Evolutionary conservation across 1,284 basidiomycete species (phyloP).

Genomic region (Ceratobasidium sp.): DNA sequence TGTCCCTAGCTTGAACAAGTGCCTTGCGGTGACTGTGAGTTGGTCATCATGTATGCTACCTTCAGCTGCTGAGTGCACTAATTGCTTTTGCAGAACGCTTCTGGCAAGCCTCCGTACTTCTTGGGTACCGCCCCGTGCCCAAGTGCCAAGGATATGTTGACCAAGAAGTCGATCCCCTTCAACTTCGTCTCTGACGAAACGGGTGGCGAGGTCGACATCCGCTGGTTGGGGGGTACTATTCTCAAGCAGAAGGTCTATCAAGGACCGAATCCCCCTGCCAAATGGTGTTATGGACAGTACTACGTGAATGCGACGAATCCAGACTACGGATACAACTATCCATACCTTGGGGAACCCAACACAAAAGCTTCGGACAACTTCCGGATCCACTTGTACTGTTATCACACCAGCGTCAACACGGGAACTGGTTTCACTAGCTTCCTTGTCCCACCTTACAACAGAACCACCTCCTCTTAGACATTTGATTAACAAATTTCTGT

Average conservation of each 20-base stretch:
- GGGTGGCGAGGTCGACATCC: background rate
- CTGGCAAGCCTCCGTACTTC: background rate
- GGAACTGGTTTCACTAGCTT: too few species aligned
- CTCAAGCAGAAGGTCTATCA: background rate
- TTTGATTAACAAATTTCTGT: too few species aligned
- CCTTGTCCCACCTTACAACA: too few species aligned
- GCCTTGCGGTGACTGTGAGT: conserved; percentile 7
- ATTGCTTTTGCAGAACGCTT: background rate
- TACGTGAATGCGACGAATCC: background rate
- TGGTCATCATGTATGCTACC: background rate
- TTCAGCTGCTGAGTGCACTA: background rate
- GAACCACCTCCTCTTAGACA: too few species aligned
- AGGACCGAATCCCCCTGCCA: background rate
- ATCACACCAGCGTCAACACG: background rate
- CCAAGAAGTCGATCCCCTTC: conserved; percentile 1
- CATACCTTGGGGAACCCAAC: background rate
- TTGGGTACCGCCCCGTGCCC: background rate
- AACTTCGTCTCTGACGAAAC: background rate
- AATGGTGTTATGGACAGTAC: background rate
- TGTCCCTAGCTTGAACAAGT: background rate
- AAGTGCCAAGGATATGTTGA: background rate
- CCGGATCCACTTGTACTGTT: too few species aligned
- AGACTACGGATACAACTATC: background rate
- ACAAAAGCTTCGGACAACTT: background rate
- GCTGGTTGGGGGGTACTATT: background rate